Evolutionary conservation across 306 rosid species (phyloP).

Genomic region (Vigna reflexopilosa): DNA sequence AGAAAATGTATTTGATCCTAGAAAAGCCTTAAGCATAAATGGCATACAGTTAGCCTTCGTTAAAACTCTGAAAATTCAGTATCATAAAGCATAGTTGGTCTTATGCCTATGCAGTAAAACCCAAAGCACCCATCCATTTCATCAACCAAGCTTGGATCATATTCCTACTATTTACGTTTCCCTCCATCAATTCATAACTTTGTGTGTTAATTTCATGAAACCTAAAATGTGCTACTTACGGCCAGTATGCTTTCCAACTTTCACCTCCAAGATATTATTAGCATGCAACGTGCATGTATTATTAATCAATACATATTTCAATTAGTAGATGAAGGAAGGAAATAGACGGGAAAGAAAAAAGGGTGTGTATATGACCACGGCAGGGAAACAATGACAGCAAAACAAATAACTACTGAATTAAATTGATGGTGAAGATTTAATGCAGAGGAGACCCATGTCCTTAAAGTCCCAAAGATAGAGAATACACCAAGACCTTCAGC

Average conservation of each 20-base stretch:
- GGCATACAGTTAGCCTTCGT: not conserved
- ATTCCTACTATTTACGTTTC: not conserved
- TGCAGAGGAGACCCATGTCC: not conserved
- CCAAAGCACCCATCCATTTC: not conserved
- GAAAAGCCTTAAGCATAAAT: slow-evolving; percentile 26
- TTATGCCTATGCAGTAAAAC: not conserved
- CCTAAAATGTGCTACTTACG: not conserved
- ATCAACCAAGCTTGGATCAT: not conserved
- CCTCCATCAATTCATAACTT: not conserved
- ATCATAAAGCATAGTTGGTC: not conserved
- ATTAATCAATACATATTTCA: not conserved
- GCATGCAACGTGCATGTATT: not conserved
- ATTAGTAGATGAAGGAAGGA: not conserved
- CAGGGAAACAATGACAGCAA: not conserved
- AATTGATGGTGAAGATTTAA: not conserved
- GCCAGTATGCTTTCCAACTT: not conserved
- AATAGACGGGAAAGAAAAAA: not conserved
- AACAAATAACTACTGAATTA: not conserved
- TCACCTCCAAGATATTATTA: not conserved
- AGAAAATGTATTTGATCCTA: not conserved
- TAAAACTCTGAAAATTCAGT: not conserved
- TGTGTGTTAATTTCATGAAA: not conserved
- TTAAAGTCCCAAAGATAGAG: not conserved
- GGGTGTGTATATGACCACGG: not conserved
- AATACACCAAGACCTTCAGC: not conserved